Conservation (phyloP, 257 asterid species). For the Catharanthus roseus region DNA sequence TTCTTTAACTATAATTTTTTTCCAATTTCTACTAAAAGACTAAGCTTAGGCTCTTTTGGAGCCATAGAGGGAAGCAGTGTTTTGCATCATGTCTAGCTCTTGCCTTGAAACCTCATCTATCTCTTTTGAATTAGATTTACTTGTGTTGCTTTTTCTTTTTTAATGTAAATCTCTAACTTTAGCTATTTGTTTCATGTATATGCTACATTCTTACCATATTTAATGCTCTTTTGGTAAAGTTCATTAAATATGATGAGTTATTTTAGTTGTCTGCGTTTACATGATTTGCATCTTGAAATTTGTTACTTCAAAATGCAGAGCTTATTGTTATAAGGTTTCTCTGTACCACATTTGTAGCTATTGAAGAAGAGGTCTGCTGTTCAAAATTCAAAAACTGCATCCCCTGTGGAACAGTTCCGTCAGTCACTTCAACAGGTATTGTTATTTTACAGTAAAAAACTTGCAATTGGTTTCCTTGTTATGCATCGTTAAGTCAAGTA, state of each 20-base stretch:
- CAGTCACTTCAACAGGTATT: constrained; percentile 64
- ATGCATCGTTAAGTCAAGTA: background rate
- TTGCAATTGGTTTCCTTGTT: background rate
- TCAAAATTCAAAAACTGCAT: constrained; percentile 50
- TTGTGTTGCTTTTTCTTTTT: background rate
- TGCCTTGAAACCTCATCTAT: background rate
- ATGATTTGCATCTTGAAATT: constrained; percentile 40
- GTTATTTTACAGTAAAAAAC: constrained; percentile 3
- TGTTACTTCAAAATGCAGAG: constrained; percentile 49
- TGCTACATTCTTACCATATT: background rate
- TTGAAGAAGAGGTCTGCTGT: constrained; percentile 62
- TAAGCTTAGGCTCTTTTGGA: background rate
- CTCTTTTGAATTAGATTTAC: background rate
- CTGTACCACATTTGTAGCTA: constrained; percentile 69
- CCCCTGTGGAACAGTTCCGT: constrained; percentile 64
- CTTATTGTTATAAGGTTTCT: constrained; percentile 56
- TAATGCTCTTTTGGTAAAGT: background rate
- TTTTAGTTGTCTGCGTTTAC: background rate
- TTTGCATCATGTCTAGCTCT: background rate
- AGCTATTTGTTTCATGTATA: no score
- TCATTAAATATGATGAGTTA: background rate
- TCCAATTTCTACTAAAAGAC: background rate
- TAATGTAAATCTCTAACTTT: background rate
- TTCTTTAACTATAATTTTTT: background rate
- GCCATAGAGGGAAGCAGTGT: background rate